Conservation (phyloP, 108 stramenopile genomes). For the Discostella stelligeroides region DNA sequence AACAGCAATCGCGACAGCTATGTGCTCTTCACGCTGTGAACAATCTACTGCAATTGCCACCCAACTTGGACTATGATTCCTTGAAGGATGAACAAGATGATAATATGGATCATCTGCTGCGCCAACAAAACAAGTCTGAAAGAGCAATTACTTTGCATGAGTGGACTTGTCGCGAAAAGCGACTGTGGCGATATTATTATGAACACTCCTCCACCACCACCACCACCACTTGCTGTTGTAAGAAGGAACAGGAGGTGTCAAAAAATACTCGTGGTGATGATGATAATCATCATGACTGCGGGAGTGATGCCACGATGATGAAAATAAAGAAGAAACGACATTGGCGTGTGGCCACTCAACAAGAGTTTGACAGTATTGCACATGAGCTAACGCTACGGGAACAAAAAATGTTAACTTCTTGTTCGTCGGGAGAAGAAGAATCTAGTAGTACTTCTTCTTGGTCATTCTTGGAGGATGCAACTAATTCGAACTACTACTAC, state of each 20-base stretch:
- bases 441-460: no score
- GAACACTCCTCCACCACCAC: neutral
- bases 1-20: no score
- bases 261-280: neutral
- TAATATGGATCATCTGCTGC: neutral
- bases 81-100: neutral
- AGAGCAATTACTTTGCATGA: neutral
- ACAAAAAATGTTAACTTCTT: slow-evolving; percentile 11
- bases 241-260: no score
- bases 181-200: slow-evolving; percentile 10
- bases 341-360: slow-evolving; percentile 36
- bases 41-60: no score
- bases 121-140: neutral
- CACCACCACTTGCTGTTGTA: no score
- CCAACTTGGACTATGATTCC: neutral
- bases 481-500: neutral
- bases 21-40: no score
- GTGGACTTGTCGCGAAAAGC: slow-evolving; percentile 14
- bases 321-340: neutral
- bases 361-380: slow-evolving; percentile 46
- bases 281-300: neutral
- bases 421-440: slow-evolving; percentile 18
- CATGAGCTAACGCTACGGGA: slow-evolving; percentile 36
- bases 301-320: neutral
- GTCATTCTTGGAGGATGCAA: neutral